Conservation (phyloP, 208 protist genomes). For the Leishmania turanica region DNA sequence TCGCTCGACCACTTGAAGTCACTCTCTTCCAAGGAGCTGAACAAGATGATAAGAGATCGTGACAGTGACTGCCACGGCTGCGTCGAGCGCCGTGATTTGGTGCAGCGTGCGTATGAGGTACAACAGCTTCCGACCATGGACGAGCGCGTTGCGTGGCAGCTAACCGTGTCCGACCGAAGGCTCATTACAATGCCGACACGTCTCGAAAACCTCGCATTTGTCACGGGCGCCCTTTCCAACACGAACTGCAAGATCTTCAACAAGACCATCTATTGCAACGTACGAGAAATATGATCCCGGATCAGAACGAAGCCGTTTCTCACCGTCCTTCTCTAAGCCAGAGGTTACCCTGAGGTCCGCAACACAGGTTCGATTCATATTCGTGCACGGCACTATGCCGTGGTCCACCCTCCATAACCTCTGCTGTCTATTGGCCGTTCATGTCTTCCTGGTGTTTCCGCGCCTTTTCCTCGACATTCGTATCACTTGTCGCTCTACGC, state of each 20-base stretch:
- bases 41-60: conserved; percentile 42
- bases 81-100: conserved; percentile 47
- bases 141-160: conserved; percentile 44
- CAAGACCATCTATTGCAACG: conserved; percentile 25
- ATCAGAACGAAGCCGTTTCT: background rate
- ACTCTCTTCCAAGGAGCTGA: conserved; percentile 35
- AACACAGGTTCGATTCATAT: background rate
- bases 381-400: background rate
- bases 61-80: conserved; percentile 44
- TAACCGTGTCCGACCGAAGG: conserved; percentile 35
- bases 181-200: conserved; percentile 17
- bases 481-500: background rate
- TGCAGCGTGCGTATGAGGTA: conserved; percentile 38
- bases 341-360: background rate
- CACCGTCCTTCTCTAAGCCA: background rate
- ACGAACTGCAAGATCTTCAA: conserved; percentile 24
- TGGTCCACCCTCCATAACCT: background rate
- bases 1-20: conserved; percentile 14
- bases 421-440: background rate
- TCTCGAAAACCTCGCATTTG: conserved; percentile 23
- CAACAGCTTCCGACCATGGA: conserved; percentile 37
- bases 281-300: conserved; percentile 9
- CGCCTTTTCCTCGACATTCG: no score
- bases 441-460: background rate
- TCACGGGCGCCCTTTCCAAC: conserved; percentile 26